These are phyloP conservation scores for Dalbergia cultrata DNA, from an alignment of 306 rosid species.

Conservation along the genomic window DNA sequence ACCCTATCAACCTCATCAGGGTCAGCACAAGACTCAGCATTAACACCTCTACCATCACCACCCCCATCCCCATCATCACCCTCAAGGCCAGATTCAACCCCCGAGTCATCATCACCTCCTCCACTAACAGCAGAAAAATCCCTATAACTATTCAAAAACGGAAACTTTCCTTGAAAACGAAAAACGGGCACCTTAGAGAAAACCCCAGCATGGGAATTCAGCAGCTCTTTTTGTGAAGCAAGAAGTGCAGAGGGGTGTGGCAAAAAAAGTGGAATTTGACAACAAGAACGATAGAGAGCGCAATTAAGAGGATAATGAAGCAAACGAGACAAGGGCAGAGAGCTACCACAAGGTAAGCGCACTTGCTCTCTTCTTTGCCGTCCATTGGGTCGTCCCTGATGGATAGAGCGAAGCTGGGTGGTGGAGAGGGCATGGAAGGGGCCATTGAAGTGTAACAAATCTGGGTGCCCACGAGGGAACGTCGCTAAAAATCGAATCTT, in stretches of 20 bases:
- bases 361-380: slow-evolving; percentile 61
- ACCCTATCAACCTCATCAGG: slow-evolving; percentile 70
- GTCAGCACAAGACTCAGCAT: slow-evolving; percentile 56
- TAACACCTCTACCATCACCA: slow-evolving; percentile 30
- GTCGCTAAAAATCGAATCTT: slow-evolving; percentile 35
- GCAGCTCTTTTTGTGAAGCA: slow-evolving; percentile 68
- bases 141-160: slow-evolving; percentile 16
- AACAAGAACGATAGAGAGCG: slow-evolving; percentile 64
- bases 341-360: slow-evolving; percentile 71
- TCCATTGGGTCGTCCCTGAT: slow-evolving; percentile 56
- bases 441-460: slow-evolving; percentile 58
- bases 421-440: slow-evolving; percentile 51
- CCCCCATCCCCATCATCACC: slow-evolving; percentile 24
- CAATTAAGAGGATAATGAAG: slow-evolving; percentile 68
- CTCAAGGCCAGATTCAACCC: slow-evolving; percentile 53
- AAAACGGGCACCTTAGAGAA: slow-evolving; percentile 5
- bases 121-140: slow-evolving; percentile 49
- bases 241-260: slow-evolving; percentile 77
- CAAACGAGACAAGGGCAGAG: slow-evolving; percentile 89
- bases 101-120: slow-evolving; percentile 49
- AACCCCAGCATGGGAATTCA: slow-evolving; percentile 42
- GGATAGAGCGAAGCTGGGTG: slow-evolving; percentile 62
- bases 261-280: slow-evolving; percentile 85
- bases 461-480: slow-evolving; percentile 11
- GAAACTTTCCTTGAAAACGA: slow-evolving; percentile 37